Evolutionary conservation across 2,329 filamentous ascomycete genomes (phyloP).

Genomic region (Fusarium pseudonygamai): DNA sequence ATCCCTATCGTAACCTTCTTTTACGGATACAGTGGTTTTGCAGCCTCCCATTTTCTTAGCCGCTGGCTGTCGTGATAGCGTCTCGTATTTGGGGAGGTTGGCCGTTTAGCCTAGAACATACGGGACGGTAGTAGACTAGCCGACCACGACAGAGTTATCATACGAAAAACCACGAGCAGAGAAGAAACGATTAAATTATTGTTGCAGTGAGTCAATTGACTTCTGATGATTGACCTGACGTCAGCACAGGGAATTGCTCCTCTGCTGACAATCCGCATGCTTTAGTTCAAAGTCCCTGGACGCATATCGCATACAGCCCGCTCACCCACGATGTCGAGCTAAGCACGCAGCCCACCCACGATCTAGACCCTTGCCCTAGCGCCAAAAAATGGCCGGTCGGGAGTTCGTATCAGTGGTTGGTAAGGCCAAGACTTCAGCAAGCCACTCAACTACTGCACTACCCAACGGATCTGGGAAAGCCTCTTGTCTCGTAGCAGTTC

Average conservation of each 20-base stretch:
- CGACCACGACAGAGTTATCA: background rate
- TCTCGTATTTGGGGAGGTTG: conserved; percentile 10
- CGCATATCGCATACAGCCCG: conserved; percentile 6
- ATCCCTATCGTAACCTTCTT: background rate
- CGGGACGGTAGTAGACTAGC: background rate
- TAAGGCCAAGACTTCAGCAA: background rate
- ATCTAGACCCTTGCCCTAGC: conserved; percentile 13
- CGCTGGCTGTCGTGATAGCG: background rate
- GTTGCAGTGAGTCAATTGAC: background rate
- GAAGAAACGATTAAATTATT: background rate
- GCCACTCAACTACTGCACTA: background rate
- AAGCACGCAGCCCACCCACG: background rate
- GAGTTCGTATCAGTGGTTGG: conserved; percentile 16
- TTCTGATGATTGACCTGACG: conserved; percentile 12
- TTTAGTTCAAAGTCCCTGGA: conserved; percentile 14
- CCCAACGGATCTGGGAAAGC: background rate
- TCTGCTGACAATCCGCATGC: background rate
- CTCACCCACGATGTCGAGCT: background rate
- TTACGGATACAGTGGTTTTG: background rate
- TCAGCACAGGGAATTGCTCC: conserved; percentile 13
- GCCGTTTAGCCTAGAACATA: background rate
- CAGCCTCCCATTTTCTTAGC: background rate
- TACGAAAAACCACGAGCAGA: background rate
- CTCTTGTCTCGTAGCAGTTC: background rate
- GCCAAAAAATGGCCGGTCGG: background rate